These are phyloP conservation scores for Phanerodontia chrysosporium DNA, from an alignment of 768 basidiomycete genomes.

Conservation along the genomic window DNA sequence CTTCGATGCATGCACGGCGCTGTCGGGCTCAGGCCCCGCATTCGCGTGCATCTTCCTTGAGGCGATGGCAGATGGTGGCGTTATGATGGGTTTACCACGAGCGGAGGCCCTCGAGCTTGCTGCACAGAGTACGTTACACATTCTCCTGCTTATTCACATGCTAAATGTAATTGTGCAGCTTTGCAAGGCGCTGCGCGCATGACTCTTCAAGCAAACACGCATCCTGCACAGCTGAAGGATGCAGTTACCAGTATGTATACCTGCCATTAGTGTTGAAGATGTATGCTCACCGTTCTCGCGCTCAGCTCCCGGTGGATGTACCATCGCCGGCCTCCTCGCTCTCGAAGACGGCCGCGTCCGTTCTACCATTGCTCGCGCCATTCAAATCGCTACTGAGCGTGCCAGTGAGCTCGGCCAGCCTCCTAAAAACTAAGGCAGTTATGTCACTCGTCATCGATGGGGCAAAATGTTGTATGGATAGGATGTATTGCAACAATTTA, in stretches of 20 bases:
- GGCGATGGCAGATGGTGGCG: constrained; percentile 98
- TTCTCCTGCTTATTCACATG: neutral
- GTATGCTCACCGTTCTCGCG: neutral
- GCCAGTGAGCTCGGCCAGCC: constrained; percentile 83
- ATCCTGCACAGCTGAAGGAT: constrained; percentile 96
- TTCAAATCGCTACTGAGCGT: constrained; percentile 89
- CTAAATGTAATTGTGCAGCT: constrained; percentile 45
- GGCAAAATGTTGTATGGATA: neutral
- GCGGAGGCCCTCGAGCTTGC: constrained; percentile 93
- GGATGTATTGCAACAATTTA: neutral
- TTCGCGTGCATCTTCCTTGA: constrained; percentile 96
- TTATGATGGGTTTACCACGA: constrained; percentile 98
- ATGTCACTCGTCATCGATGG: neutral
- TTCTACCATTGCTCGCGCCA: constrained; percentile 91
- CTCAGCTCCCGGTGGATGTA: constrained; percentile 94
- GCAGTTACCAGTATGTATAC: constrained; percentile 88
- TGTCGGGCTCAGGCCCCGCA: constrained; percentile 94
- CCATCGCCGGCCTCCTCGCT: constrained; percentile 93
- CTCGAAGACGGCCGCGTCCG: constrained; percentile 93
- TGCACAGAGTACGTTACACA: constrained; percentile 81
- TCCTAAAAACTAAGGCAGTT: constrained; percentile 38
- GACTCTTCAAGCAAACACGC: constrained; percentile 82
- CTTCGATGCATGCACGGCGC: constrained; percentile 96
- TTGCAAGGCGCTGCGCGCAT: constrained; percentile 96
- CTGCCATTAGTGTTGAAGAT: neutral